Base-by-base conservation (phyloP, 2,329 filamentous ascomycete genomes). In the Cordyceps cateniannulata region DNA sequence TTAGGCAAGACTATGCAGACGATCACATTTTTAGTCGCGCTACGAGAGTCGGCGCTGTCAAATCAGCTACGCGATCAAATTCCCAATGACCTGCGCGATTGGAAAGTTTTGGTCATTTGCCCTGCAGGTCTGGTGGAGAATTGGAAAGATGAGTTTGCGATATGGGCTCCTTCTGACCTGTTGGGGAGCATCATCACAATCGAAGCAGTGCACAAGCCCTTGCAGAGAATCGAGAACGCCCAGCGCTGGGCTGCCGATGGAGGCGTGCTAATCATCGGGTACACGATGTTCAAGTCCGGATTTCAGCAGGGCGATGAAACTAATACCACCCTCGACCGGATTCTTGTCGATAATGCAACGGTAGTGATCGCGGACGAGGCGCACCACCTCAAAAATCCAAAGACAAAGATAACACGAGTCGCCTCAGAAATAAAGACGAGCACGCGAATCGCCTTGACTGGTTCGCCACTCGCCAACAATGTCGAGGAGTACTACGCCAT, bases 1-100 rank as follows among this genome's bases (percentile, higher is more conserved):
- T 76, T 96, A 2, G 92, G 92, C 18, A 97, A 96, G 76, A 96
- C 92, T 0, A 91, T 96, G 87, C 92, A 96, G 75, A 84, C 91
- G 6, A 91, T 96, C 62, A 89, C 91, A 0, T 76, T 96, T n/a
- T 81, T 97, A 6, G 81, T 89, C 18, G 86, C 90, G 0, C 83
- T 96, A 63, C 79, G 85, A 5, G 82, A 90, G 65, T 84, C 90
- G 3, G 80, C 85, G 4, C 70, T 71, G 22, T 93, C 89, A 0
- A 32, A 71, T 0, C 82, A 92, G 59, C 71, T 93, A 6, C 73
- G 73, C 3, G 76, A 77, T 0, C 91, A 96, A 70, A 82, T 97
- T 35, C 91, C 93, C 0, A 63, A 78, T 14, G 76, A 82, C 42
- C 76, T 96, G 52, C 83, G 81, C 52, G 69, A 77, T 22, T 84